phyloP scores from a whole-genome alignment of 495 filamentous ascomycete genomes.

The Lophiostoma macrostomum region DNA sequence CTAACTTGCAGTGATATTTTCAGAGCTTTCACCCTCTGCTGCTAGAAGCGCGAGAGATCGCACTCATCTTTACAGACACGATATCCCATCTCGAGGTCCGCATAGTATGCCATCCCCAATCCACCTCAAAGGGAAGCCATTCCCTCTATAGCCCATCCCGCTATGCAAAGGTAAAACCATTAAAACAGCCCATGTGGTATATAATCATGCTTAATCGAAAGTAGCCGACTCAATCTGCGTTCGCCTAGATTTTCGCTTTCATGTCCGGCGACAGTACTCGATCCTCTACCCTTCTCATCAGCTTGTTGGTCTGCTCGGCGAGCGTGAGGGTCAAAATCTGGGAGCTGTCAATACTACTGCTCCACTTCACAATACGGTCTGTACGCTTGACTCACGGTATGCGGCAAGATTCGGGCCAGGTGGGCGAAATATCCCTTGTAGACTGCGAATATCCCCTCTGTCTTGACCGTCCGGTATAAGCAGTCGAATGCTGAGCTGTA shows the following conservation, averaged over 20 bases:
- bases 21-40: too few relatives aligned
- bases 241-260: slow-evolving; percentile 47
- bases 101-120: too few relatives aligned
- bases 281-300: slow-evolving; percentile 74
- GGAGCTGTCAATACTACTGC: slow-evolving; percentile 25
- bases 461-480: slow-evolving; percentile 81
- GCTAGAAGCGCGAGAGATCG: too few relatives aligned
- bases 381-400: slow-evolving; percentile 77
- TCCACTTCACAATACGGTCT: too few relatives aligned
- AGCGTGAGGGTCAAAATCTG: slow-evolving; percentile 85
- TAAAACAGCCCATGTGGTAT: not conserved
- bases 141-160: too few relatives aligned
- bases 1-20: too few relatives aligned
- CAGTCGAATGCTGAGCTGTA: slow-evolving; percentile 93
- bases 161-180: slow-evolving; percentile 12
- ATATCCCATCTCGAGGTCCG: too few relatives aligned
- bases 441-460: slow-evolving; percentile 87
- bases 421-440: slow-evolving; percentile 99
- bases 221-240: not conserved
- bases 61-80: too few relatives aligned
- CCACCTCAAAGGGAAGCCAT: too few relatives aligned
- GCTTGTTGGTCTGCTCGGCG: slow-evolving; percentile 95
- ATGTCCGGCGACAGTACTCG: slow-evolving; percentile 55
- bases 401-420: slow-evolving; percentile 87
- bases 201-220: not conserved